Evolutionary conservation across 2,329 filamentous ascomycete species (phyloP), one percentile per base, ranked within the genome.

Genomic region (Calonectria honghensis): DNA sequence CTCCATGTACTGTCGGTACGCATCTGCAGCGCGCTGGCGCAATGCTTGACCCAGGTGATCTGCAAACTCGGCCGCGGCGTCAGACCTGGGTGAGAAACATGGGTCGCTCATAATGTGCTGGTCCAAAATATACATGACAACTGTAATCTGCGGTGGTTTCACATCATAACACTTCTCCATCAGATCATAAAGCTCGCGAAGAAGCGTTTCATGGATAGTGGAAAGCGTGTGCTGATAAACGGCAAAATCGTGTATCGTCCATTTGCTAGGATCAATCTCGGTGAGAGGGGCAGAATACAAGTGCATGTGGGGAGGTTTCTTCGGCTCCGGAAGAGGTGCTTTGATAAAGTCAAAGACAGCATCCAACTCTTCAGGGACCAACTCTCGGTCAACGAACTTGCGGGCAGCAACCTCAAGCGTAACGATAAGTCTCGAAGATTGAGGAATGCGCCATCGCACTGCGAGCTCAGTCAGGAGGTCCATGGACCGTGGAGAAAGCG

Each of bases 101-200:
- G 93, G 90, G 83, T 99, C 96, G 67, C 89, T 88, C 79, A 94
- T 93, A 73, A 99, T 93, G 83, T 98, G 96, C 68, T 92, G 93
- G 73, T 96, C 93, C 48, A 99, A 87, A 41, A 98, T 85, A 79
- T 93, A 93, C 90, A 98, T 93, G 37, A 97, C 91, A 18, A 93
- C 92, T 6, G 93, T 95, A 29, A 98, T 92, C 50, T 93, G 92
- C 6, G 95, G 95, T 14, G 95, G 93, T 81, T 98, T 98, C n/a
- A 90, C 86, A 76, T 98, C 96, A 84, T 96, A 99, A 79, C 95
- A 96, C 78, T 94, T 93, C 87, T 96, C 93, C 84, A 98, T 91
- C n/a, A 94, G 89, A 77, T 96, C 93, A 84, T 95, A 98, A 24
- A 99, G 89, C 81, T 98, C 96, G 69, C 96, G 92, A 61, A 98